Evolutionary conservation across 768 basidiomycete species (phyloP).

Genomic region (Mycena venus): DNA sequence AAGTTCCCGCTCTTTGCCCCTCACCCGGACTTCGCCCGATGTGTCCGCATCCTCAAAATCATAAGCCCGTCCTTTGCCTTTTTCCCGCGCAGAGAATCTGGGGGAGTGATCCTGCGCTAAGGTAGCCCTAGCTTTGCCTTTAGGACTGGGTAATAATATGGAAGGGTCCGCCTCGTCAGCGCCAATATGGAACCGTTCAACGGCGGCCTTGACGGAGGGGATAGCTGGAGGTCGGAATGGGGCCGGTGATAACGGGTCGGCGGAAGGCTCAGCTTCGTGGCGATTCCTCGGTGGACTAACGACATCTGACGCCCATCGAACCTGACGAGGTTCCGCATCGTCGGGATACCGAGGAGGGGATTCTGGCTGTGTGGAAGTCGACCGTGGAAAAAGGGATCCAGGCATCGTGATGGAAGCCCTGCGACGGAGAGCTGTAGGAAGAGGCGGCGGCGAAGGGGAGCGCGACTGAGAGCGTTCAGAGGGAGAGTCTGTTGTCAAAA

Average conservation of each 20-base stretch:
- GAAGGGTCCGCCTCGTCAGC: constrained; percentile 67
- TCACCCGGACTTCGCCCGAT: constrained; percentile 61
- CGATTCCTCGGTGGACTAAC: constrained; percentile 29
- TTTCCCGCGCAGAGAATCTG: constrained; percentile 40
- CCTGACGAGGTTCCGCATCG: constrained; percentile 47
- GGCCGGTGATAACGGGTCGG: constrained; percentile 33
- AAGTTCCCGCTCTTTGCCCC: constrained; percentile 76
- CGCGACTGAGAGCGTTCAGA: constrained; percentile 28
- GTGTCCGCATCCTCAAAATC: constrained; percentile 49
- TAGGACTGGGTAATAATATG: constrained; percentile 63
- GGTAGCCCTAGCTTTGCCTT: constrained; percentile 23
- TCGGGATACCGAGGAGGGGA: constrained; percentile 33
- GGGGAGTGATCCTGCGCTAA: constrained; percentile 31
- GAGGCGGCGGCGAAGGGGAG: constrained; percentile 49
- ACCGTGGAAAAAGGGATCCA: constrained; percentile 82
- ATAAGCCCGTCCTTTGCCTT: constrained; percentile 61
- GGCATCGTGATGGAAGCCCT: constrained; percentile 78
- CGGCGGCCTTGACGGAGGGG: constrained; percentile 63
- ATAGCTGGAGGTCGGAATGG: constrained; percentile 49
- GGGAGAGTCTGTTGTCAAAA: constrained; percentile 19
- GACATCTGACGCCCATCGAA: constrained; percentile 52
- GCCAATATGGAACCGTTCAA: constrained; percentile 59
- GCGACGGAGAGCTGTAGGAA: constrained; percentile 49
- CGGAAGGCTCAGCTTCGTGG: constrained; percentile 30
- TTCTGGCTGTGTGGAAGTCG: constrained; percentile 72